A percentile compares a stretch with the other conserved stretches of the same genome.
Conservation (phyloP, 306 rosid genomes). For the Medicago arabica region DNA sequence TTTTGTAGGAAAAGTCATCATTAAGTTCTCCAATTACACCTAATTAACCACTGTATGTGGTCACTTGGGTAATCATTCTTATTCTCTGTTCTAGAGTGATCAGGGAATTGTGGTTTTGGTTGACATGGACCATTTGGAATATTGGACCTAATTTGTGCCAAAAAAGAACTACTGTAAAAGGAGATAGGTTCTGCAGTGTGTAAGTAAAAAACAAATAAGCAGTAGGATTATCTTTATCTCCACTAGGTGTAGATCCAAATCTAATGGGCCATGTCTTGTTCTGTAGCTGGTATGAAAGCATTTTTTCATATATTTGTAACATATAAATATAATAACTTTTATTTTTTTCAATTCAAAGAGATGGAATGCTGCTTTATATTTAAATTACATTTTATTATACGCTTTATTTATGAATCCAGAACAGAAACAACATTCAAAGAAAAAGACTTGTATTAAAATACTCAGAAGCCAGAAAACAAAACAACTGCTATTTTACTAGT, state of each 20-base stretch:
- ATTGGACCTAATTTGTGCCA: background rate
- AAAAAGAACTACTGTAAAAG: background rate
- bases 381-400: background rate
- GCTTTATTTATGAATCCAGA: conserved; percentile 5
- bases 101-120: conserved; percentile 8
- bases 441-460: conserved; percentile 15
- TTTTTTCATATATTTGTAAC: conserved; percentile 51
- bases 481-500: background rate
- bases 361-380: conserved; percentile 23
- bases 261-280: conserved; percentile 30
- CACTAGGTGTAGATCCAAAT: conserved; percentile 16
- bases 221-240: conserved; percentile 25
- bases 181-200: conserved; percentile 26
- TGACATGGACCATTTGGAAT: conserved; percentile 35
- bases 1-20: conserved; percentile 40
- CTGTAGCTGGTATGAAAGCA: conserved; percentile 31
- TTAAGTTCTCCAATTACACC: conserved; percentile 24
- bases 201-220: conserved; percentile 10
- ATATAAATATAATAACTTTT: conserved; percentile 13
- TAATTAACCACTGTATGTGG: conserved; percentile 19
- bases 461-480: background rate
- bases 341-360: conserved; percentile 34
- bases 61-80: conserved; percentile 23
- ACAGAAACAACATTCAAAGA: conserved; percentile 14
- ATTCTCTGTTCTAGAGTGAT: conserved; percentile 9